Evolutionary conservation across 2,329 filamentous ascomycete genomes (phyloP).

Genomic region (Botrytis deweyae): DNA sequence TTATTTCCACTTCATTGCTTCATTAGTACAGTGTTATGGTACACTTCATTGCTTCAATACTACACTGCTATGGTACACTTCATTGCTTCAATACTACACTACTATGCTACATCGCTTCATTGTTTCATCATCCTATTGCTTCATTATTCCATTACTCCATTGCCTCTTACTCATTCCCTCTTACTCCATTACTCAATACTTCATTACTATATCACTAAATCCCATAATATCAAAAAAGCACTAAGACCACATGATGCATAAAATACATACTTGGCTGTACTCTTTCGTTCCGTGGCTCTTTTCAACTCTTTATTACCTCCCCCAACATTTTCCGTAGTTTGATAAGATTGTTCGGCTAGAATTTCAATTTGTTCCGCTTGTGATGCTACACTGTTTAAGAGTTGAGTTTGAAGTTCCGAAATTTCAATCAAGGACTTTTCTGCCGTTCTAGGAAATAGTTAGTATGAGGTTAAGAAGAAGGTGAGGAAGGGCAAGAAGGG

Average conservation of each 20-base stretch:
- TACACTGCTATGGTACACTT: too few relatives aligned
- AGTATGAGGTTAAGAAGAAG: constrained; percentile 7
- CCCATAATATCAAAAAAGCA: constrained; percentile 73
- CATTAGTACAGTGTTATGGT: too few relatives aligned
- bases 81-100: too few relatives aligned
- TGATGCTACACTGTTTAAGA: constrained; percentile 79
- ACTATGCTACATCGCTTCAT: too few relatives aligned
- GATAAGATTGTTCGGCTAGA: constrained; percentile 77
- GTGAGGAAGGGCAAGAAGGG: too few relatives aligned
- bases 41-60: too few relatives aligned
- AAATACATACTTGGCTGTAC: constrained; percentile 74
- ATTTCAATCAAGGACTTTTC: constrained; percentile 92
- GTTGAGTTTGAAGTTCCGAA: constrained; percentile 83
- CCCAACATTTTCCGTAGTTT: constrained; percentile 82
- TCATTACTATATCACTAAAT: constrained; percentile 57
- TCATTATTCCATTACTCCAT: neutral
- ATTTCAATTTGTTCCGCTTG: constrained; percentile 90
- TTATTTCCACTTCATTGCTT: neutral
- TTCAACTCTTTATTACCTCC: constrained; percentile 90
- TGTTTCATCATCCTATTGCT: too few relatives aligned
- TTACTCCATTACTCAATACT: neutral
- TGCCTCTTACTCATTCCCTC: too few relatives aligned
- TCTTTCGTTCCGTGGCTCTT: constrained; percentile 70
- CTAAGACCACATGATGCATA: constrained; percentile 77
- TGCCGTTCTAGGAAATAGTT: constrained; percentile 60